Evolutionary conservation across 306 rosid genomes (phyloP), one percentile per base, ranked within the genome.

Genomic region (Gastrolobium bilobum): DNA sequence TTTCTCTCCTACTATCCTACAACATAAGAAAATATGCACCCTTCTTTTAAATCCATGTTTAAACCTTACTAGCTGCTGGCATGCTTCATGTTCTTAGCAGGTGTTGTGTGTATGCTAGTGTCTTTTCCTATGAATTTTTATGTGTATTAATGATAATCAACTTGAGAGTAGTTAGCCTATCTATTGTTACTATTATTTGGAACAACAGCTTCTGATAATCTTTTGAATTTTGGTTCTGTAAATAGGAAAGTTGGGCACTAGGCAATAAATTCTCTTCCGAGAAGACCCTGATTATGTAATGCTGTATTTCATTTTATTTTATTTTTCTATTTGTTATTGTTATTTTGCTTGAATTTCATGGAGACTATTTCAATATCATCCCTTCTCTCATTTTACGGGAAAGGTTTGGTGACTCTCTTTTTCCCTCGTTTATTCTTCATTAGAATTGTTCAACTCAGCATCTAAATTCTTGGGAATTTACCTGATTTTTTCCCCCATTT

Each of bases 341-440:
- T 15, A 26, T 26, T 73, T 40, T 42, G 38, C 74, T 50, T 67
- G 35, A 68, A 53, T 84, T 79, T 73, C 20, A 9, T 52, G 40
- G 44, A 75, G 75, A 47, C 71, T 67, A 8, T 73, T 71, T 77
- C 79, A 53, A 62, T 11, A 38, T 44, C 7, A 65, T 37, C 75
- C 50, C 67, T 3, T 47, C 65, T 72, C 84, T 64, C 14, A 72
- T 70, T 81, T 37, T 81, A 2, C 42, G 46, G 58, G 64, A 57
- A 72, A 70, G 57, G 10, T 76, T 80, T 30, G 57, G 14, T 10
- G n/a, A 13, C 13, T 20, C 63, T 11, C 30, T 56, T 13, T 82
- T 48, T 39, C 35, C 59, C 39, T 29, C 33, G 38, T 4, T 35
- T 61, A 43, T 33, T 82, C 40, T 62, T 62, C 7, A 1, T 14